These are phyloP conservation scores for Aspergillus leporis DNA, from an alignment of 495 filamentous ascomycete species.

Conservation along the genomic window DNA sequence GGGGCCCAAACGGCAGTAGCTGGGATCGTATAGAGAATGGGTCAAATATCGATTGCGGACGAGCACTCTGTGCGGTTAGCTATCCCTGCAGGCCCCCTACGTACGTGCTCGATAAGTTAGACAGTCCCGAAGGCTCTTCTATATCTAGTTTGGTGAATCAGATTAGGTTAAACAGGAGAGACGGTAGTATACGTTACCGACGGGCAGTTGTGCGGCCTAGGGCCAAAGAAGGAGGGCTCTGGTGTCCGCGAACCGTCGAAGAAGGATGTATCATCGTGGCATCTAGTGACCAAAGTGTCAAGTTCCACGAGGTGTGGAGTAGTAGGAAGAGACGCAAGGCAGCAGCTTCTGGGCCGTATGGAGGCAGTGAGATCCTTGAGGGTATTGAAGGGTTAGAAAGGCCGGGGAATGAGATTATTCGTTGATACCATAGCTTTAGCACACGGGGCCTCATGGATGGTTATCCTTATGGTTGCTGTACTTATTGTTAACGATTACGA, in stretches of 20 bases:
- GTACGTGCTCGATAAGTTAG: slow-evolving; percentile 12
- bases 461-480: not conserved
- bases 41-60: slow-evolving; percentile 31
- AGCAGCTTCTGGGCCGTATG: slow-evolving; percentile 66
- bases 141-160: slow-evolving; percentile 4
- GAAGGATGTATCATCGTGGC: slow-evolving; percentile 95
- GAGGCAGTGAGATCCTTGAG: slow-evolving; percentile 87
- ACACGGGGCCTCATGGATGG: not conserved
- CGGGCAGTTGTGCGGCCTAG: slow-evolving; percentile 32
- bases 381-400: slow-evolving; percentile 81
- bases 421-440: slow-evolving; percentile 20
- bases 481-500: no score
- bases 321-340: slow-evolving; percentile 58
- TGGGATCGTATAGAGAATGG: slow-evolving; percentile 56
- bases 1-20: slow-evolving; percentile 78
- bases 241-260: slow-evolving; percentile 60
- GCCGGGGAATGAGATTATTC: slow-evolving; percentile 56
- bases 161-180: slow-evolving; percentile 1
- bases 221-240: slow-evolving; percentile 51
- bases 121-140: slow-evolving; percentile 17
- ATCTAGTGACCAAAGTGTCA: slow-evolving; percentile 89
- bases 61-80: slow-evolving; percentile 50
- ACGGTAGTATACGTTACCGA: not conserved
- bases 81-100: slow-evolving; percentile 43
- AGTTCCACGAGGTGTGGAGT: slow-evolving; percentile 94